A percentile compares a stretch with the other conserved stretches of the same genome.
Conservation (phyloP, 495 filamentous ascomycete genomes). For the Ramalina peruviana region DNA sequence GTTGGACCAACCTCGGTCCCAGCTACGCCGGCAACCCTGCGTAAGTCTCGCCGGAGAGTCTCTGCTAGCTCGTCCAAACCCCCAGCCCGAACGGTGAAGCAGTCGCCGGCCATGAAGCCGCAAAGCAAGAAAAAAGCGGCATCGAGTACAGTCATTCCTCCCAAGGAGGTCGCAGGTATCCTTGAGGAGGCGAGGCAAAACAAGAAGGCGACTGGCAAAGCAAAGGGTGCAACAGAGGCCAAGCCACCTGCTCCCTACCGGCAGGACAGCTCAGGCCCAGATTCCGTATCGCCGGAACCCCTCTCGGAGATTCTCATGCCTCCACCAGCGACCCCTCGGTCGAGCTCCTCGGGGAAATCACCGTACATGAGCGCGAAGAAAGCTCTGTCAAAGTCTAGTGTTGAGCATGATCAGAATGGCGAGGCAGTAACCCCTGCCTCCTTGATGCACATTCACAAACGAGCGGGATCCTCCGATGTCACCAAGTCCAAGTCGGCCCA, state of each 20-base stretch:
- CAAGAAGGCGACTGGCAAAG: slow-evolving; percentile 19
- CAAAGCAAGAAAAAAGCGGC: slow-evolving; percentile 46
- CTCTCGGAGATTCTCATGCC: slow-evolving; percentile 57
- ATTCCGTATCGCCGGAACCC: slow-evolving; percentile 60
- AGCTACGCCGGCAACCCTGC: slow-evolving; percentile 25
- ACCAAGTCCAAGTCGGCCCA: slow-evolving; percentile 24
- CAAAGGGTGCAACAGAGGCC: slow-evolving; percentile 20
- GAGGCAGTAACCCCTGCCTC: slow-evolving; percentile 70
- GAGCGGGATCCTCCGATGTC: slow-evolving; percentile 19
- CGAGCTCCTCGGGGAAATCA: slow-evolving; percentile 34
- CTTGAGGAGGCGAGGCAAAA: slow-evolving; percentile 19
- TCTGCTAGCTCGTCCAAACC: slow-evolving; percentile 29
- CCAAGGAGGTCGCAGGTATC: slow-evolving; percentile 40
- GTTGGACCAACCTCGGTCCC: slow-evolving; percentile 24
- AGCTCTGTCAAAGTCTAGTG: slow-evolving; percentile 11
- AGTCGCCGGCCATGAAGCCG: slow-evolving; percentile 79
- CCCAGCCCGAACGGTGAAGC: slow-evolving; percentile 39
- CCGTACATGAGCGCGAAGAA: slow-evolving; percentile 35
- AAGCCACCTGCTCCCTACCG: slow-evolving; percentile 31
- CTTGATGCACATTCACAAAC: slow-evolving; percentile 55
- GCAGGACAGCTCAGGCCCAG: slow-evolving; percentile 47
- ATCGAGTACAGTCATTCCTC: slow-evolving; percentile 40
- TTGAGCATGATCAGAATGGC: slow-evolving; percentile 12
- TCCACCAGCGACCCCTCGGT: slow-evolving; percentile 46
- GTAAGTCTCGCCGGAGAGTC: slow-evolving; percentile 18